Evolutionary conservation across 2,329 filamentous ascomycete genomes (phyloP), one percentile per base, ranked within the genome.

Genomic region (Cryphonectria naterciae): DNA sequence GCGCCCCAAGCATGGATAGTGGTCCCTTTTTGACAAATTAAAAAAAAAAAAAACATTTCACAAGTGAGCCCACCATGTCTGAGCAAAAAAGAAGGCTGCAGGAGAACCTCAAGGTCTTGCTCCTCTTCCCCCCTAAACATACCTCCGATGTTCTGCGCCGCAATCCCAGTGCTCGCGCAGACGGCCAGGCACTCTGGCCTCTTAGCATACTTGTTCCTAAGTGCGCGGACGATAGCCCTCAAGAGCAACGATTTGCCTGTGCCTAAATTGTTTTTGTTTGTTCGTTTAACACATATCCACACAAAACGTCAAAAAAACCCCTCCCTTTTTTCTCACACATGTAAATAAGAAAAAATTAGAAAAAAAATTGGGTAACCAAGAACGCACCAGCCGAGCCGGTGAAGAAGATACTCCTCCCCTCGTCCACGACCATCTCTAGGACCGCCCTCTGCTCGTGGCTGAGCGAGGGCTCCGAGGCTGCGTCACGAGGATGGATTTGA

Each of bases 201-300:
- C 54, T 84, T 84, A 32, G 80, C 80, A 75, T 88, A 89, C 76
- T 91, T 93, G 68, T 85, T 85, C 25, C 88, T 87, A 58, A 94
- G 76, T 5, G 86, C 85, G n/a, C 86, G 80, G 75, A 93, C 93
- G 64, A 93, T 92, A 73, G 92, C 88, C 71, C 91, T 86, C 80
- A 93, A 87, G 32, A 94, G 82, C 8, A 93, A 90, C 1, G 92
- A 93, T 82, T 94, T 93, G 78, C 92, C 92, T 22, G 92, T 93
- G 83, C 85, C 90, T 68, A 91, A 1, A 13, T 61, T 17, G 32
- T 8, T 61, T 32, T 22, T n/a, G 37, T 39, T 13, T 39, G 32
- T 32, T 11, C 7, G n/a, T 13, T 39, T 8, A 19, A 49, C 46
- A 46, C 43, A 49, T 7, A 8, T 19, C 4, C 62, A 65, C 54